Base-by-base conservation (phyloP, 345 rosid genomes). In the Turritis glabra region DNA sequence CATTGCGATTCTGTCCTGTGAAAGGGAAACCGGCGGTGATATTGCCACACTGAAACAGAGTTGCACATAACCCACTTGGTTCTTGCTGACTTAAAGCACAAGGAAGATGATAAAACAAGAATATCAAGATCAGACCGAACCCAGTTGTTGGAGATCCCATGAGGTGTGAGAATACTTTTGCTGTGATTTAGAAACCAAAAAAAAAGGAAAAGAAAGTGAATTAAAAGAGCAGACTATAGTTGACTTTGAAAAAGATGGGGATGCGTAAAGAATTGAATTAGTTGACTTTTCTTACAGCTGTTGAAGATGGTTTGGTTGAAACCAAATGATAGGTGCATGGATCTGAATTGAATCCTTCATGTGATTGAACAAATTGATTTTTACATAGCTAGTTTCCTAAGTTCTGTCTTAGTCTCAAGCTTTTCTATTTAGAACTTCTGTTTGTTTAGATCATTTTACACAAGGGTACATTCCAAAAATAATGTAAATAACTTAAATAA, bases 21-120 rank as follows among this genome's bases (percentile, higher is more conserved):
- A 88, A 84, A 57, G 92, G 92, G 71, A 17, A 86, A 8, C 62
- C 52, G 0, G 58, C 75, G 0, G 35, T 15, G 62, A 83, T 2
- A 0, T 21, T 12, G 23, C 88, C 83, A 17, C 89, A 88, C 3
- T 1, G 7, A 54, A 78, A 82, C 17, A 0, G 25, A 21, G 3
- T 1, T 5, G 17, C 0, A 0, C 50, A 43, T n/a, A 75, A 82
- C 14, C 3, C 3, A 12, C 19, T 46, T 13, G 2, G 2, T 0
- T 67, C 54, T 33, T 41, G 15, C 61, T 60, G 22, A 38, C 67
- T 38, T 54, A 47, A 12, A 27, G 60, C 46, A 25, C 54, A 40
- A 44, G 73, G 50, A 74, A 64, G 26, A 54, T 41, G 64, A 64
- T 27, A 67, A 25, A 54, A 35, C n/a, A 65, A 44, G 70, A 72